phyloP scores from a whole-genome alignment of 169 alveolate genomes.

The Plasmodium vivax region DNA sequence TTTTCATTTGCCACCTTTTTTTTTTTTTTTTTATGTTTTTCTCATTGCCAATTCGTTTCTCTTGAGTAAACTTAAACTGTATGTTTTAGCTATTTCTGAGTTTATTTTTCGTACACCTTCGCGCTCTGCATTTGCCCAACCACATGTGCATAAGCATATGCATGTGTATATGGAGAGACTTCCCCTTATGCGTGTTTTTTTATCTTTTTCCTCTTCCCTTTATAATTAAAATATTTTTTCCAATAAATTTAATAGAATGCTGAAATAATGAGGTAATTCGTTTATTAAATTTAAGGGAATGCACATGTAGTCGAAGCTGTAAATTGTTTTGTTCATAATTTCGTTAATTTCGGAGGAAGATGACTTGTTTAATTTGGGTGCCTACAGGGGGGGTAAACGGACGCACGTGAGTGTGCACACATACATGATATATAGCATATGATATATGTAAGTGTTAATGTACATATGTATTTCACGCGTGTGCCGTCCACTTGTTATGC shows the following conservation, averaged over 20 bases:
- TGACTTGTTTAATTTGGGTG: slow-evolving; percentile 47
- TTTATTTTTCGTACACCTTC: neutral
- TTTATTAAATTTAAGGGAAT: slow-evolving; percentile 67
- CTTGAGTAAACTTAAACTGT: neutral
- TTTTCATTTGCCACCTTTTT: slow-evolving; percentile 1
- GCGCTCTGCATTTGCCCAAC: neutral
- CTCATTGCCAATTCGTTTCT: neutral
- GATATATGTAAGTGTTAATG: neutral
- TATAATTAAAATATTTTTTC: slow-evolving; percentile 64
- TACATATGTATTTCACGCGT: neutral
- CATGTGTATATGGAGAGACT: neutral
- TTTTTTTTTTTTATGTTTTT: slow-evolving; percentile 8
- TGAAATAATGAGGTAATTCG: slow-evolving; percentile 48
- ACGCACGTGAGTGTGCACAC: neutral
- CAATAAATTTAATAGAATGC: slow-evolving; percentile 67
- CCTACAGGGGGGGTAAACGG: slow-evolving; percentile 3
- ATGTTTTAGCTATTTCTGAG: slow-evolving; percentile 7
- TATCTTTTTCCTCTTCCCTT: neutral
- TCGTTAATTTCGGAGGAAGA: slow-evolving; percentile 30
- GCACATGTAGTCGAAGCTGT: slow-evolving; percentile 72
- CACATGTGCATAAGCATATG: neutral
- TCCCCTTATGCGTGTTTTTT: slow-evolving; percentile 4
- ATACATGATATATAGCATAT: neutral
- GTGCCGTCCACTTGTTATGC: no score
- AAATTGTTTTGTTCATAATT: slow-evolving; percentile 56